A percentile compares a stretch with the other conserved stretches of the same genome.
Evolutionary conservation across 1,139 yeast species (phyloP).

Genomic region (Hansenula anomala): DNA sequence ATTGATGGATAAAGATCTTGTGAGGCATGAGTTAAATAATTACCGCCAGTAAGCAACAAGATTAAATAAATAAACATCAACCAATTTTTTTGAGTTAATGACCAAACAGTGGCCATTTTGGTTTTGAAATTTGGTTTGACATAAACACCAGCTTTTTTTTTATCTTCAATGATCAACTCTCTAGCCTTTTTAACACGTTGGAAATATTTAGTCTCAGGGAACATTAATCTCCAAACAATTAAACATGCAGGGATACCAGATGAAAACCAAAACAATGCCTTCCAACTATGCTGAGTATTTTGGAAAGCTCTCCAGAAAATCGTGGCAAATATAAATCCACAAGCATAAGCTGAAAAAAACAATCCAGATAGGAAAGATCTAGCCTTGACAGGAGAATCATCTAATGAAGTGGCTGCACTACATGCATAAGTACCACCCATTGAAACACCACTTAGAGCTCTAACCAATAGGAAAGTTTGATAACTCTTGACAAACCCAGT

Average conservation of each 20-base stretch:
- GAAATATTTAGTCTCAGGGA: constrained; percentile 35
- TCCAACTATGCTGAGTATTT: constrained; percentile 36
- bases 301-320: constrained; percentile 38
- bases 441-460: constrained; percentile 44
- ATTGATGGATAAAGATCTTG: constrained; percentile 51
- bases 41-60: constrained; percentile 43
- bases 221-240: constrained; percentile 35
- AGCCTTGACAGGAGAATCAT: constrained; percentile 39
- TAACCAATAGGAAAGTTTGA: constrained; percentile 45
- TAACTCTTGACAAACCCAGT: constrained; percentile 49
- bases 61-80: constrained; percentile 39
- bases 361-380: constrained; percentile 41
- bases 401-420: constrained; percentile 44
- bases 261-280: constrained; percentile 51
- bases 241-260: constrained; percentile 41
- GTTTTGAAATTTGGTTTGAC: constrained; percentile 14
- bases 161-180: constrained; percentile 27
- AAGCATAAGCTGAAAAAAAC: constrained; percentile 40
- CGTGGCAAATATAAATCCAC: constrained; percentile 40
- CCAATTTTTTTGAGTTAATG: constrained; percentile 36
- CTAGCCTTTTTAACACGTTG: constrained; percentile 22
- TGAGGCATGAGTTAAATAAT: constrained; percentile 51
- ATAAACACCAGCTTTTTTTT: constrained; percentile 30
- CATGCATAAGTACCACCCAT: constrained; percentile 51
- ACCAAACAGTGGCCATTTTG: constrained; percentile 16